Evolutionary conservation across 148 eudicot genomes (phyloP).

Genomic region (Polygonum maritimum): DNA sequence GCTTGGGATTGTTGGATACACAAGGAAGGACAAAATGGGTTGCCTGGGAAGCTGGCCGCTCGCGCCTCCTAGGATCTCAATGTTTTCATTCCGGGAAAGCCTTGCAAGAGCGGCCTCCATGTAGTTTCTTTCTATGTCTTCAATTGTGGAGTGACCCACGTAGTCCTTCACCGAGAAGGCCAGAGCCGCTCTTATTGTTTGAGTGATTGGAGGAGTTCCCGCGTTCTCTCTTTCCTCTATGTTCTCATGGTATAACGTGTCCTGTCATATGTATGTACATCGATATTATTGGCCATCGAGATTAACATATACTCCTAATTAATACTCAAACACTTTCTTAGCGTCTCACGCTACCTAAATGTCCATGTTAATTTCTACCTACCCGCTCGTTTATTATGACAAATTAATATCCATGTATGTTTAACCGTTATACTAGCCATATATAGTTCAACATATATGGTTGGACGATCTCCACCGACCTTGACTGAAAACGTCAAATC

Average conservation of each 20-base stretch:
- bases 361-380: too few species aligned
- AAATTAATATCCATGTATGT: too few species aligned
- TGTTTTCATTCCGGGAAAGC: conserved; percentile 22
- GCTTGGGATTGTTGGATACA: conserved; percentile 18
- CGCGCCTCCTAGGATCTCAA: conserved; percentile 34
- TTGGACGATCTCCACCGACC: too few species aligned
- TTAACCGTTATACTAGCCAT: too few species aligned
- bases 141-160: conserved; percentile 31
- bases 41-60: conserved; percentile 18
- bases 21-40: conserved; percentile 40
- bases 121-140: conserved; percentile 22
- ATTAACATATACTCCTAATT: too few species aligned
- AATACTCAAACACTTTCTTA: too few species aligned
- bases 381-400: too few species aligned
- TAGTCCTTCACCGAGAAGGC: conserved; percentile 49
- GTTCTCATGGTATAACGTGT: conserved; percentile 32
- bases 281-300: too few species aligned
- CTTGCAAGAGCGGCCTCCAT: conserved; percentile 29
- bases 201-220: conserved; percentile 48
- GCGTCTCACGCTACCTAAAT: too few species aligned
- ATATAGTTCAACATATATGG: too few species aligned
- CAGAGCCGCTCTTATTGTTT: conserved; percentile 39
- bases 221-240: conserved; percentile 51
- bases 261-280: conserved; percentile 13
- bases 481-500: too few species aligned